A percentile compares a stretch with the other conserved stretches of the same genome.
These are phyloP conservation scores for Melanogaster broomeanus DNA, from an alignment of 768 basidiomycete species.

Conservation along the genomic window DNA sequence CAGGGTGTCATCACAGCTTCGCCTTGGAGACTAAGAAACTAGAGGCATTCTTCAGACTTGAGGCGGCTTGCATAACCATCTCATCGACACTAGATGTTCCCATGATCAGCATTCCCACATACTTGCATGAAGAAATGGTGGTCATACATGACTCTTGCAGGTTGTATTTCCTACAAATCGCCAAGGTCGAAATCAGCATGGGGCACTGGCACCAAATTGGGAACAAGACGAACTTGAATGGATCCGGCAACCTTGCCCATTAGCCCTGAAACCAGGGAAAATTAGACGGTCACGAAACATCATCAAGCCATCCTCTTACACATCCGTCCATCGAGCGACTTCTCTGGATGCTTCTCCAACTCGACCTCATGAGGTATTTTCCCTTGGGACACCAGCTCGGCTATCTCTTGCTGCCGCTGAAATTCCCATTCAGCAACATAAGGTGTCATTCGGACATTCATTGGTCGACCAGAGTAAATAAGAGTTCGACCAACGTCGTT, in stretches of 20 bases:
- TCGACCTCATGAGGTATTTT: constrained; percentile 78
- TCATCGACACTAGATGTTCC: constrained; percentile 66
- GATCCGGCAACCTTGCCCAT: constrained; percentile 81
- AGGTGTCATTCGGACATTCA: constrained; percentile 78
- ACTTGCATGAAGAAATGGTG: neutral
- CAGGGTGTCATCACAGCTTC: constrained; percentile 41
- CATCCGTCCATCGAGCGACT: constrained; percentile 54
- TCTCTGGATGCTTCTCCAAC: constrained; percentile 67
- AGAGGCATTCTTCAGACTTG: constrained; percentile 49
- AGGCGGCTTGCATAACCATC: constrained; percentile 69
- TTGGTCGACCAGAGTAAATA: constrained; percentile 76
- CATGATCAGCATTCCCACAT: constrained; percentile 9
- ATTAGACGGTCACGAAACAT: constrained; percentile 1
- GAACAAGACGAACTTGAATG: constrained; percentile 52
- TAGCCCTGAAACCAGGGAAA: constrained; percentile 54
- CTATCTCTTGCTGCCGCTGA: constrained; percentile 58
- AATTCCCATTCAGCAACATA: constrained; percentile 82
- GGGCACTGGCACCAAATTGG: too few species aligned
- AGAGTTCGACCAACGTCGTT: constrained; percentile 74
- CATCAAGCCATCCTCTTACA: constrained; percentile 44
- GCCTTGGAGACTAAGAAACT: constrained; percentile 44
- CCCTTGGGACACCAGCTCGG: constrained; percentile 57
- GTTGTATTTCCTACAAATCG: constrained; percentile 64
- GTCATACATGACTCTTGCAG: constrained; percentile 82
- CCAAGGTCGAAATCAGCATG: constrained; percentile 6